These are phyloP conservation scores for Sporothrix schenckii DNA, from an alignment of 2,329 filamentous ascomycete species.

Conservation along the genomic window DNA sequence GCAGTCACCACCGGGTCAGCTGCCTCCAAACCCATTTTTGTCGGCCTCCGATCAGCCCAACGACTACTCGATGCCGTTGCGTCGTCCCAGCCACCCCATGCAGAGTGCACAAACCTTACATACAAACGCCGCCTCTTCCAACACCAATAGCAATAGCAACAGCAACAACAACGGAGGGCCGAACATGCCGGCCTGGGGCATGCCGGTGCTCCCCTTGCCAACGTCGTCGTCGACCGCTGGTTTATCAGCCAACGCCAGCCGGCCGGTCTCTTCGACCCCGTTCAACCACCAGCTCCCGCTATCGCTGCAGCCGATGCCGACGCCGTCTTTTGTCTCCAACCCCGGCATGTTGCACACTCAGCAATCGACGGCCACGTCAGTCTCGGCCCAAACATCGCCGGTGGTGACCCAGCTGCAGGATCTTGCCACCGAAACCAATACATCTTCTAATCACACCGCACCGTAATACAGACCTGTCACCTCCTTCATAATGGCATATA, in stretches of 20 bases:
- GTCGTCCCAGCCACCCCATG: not conserved
- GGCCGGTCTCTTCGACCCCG: not conserved
- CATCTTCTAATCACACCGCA: too few relatives aligned
- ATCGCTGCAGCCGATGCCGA: not conserved
- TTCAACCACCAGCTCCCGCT: constrained; percentile 20
- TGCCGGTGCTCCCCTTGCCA: not conserved
- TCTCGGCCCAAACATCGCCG: too few relatives aligned
- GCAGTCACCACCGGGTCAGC: not conserved
- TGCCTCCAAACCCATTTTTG: not conserved
- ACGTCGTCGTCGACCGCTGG: not conserved
- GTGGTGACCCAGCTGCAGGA: too few relatives aligned
- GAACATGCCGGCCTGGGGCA: not conserved
- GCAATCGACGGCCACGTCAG: too few relatives aligned
- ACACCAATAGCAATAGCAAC: not conserved
- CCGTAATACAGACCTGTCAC: too few relatives aligned
- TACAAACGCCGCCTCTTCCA: constrained; percentile 13
- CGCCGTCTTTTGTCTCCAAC: not conserved
- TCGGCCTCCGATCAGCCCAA: not conserved
- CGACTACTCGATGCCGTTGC: not conserved
- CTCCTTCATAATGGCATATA: too few relatives aligned
- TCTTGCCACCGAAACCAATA: too few relatives aligned
- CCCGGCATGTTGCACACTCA: not conserved
- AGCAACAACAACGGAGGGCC: not conserved
- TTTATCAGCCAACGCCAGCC: not conserved
- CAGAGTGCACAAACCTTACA: constrained; percentile 33